phyloP scores from a whole-genome alignment of 192 early-diverging fungal species.

The Obelidium mucronatum region DNA sequence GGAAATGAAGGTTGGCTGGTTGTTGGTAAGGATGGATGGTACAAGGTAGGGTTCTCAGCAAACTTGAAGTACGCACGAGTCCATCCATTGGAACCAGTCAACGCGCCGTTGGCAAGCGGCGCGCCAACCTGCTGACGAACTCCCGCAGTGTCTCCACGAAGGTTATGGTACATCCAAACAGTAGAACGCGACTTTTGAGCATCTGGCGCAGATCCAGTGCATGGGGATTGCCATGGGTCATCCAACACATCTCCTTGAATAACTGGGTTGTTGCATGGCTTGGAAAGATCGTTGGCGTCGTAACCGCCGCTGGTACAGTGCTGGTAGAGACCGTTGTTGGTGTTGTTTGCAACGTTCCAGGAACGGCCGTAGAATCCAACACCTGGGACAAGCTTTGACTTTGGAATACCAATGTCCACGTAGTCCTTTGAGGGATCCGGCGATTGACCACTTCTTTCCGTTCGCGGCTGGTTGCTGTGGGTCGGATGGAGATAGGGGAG shows the following conservation, averaged over 20 bases:
- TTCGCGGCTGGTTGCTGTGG: no score
- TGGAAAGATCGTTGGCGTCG: neutral
- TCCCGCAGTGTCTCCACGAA: neutral
- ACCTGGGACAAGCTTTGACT: neutral
- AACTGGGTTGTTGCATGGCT: slow-evolving; percentile 8
- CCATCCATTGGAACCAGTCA: slow-evolving; percentile 21
- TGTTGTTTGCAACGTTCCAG: slow-evolving; percentile 11
- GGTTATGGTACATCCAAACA: slow-evolving; percentile 57
- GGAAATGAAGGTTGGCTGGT: neutral
- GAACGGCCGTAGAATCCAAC: no score
- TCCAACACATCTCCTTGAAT: slow-evolving; percentile 26
- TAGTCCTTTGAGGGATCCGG: neutral
- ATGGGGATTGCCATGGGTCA: neutral
- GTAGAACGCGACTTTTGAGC: slow-evolving; percentile 22
- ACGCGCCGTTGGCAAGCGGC: slow-evolving; percentile 43
- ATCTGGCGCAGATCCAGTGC: slow-evolving; percentile 5
- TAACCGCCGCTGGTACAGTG: no score
- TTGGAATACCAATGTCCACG: neutral
- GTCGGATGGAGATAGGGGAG: no score
- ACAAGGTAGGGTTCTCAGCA: neutral
- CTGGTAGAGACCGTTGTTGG: slow-evolving; percentile 20
- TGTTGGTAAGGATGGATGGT: neutral
- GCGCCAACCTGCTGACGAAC: slow-evolving; percentile 52
- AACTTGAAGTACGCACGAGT: neutral
- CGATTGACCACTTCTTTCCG: neutral